Base-by-base conservation (phyloP, 768 basidiomycete species). In the Kwoniella sp. region DNA sequence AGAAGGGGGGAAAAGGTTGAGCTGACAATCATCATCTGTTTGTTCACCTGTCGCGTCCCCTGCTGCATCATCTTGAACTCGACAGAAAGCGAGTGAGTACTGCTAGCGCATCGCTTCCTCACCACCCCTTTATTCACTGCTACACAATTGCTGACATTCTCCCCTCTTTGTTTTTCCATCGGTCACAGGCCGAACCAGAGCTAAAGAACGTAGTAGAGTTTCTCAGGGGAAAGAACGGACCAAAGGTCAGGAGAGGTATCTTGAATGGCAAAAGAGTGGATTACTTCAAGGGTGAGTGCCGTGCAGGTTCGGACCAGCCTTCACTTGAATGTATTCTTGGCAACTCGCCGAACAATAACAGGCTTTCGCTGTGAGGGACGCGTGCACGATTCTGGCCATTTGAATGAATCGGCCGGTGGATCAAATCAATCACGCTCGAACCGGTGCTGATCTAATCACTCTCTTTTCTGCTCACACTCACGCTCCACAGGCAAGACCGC, bases 241-340 rank as follows among this genome's bases (percentile, higher is more conserved):
- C 97, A 73, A 97, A 96, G 84, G 86, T 89, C 59, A 86, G 92
- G 69, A 88, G 90, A 11, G 96, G 96, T 23, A 90, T 93, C 9
- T 82, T 97, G 75, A 92, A 92, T 73, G 95, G 95, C 25, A 96
- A 95, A 82, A 88, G 95, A 37, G 83, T 94, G 57, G 95, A 98
- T 81, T 99, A 98, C 83, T 99, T 98, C 85, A 99, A 93, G 84
- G 96, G 95, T 93, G 57, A 71, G 85, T 70, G 47, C 34, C 34
- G 34, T 13, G 7, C 34, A 34, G 34, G 13, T 34, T 34, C 13
- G 34, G 34, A 20, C 5, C 5, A n/a, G 23, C 23, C 17, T 4
- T 25, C 38, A 45, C 11, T 45, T n/a, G 38, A 45, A n/a, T 45
- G n/a, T n/a, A 45, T 45, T 45, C 38, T 45, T 37, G 38, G n/a